These are phyloP conservation scores for Xylaria acuta DNA, from an alignment of 495 filamentous ascomycete genomes.

Conservation along the genomic window DNA sequence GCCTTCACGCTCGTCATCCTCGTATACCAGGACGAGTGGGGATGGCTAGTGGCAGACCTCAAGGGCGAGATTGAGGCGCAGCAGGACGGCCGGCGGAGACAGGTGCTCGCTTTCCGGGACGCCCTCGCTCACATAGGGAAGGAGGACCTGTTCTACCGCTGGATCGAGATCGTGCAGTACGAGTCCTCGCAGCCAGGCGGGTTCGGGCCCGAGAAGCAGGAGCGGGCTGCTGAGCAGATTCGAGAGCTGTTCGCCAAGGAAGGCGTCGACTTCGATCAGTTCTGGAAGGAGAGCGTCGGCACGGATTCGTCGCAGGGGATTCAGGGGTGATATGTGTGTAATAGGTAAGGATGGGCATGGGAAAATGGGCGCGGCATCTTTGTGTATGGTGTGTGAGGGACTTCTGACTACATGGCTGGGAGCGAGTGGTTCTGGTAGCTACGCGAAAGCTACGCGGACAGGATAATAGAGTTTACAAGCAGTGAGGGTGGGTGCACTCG, in stretches of 20 bases:
- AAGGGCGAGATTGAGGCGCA: conserved; percentile 57
- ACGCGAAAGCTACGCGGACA: not conserved
- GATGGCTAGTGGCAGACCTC: conserved; percentile 67
- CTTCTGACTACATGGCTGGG: not conserved
- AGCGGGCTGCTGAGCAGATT: conserved; percentile 67
- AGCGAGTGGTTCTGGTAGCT: not conserved
- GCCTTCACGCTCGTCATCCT: conserved; percentile 69
- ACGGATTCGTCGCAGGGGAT: conserved; percentile 50
- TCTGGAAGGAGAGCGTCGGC: conserved; percentile 75
- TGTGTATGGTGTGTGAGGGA: not conserved
- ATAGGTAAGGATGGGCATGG: not conserved
- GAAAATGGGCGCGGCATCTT: not conserved
- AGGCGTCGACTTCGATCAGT: conserved; percentile 76
- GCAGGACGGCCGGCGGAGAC: conserved; percentile 62
- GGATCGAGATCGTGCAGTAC: conserved; percentile 85
- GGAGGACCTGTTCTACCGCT: conserved; percentile 82
- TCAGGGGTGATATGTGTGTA: not conserved
- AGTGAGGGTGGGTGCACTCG: not conserved
- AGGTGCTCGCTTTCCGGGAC: conserved; percentile 75
- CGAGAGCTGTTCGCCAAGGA: conserved; percentile 70
- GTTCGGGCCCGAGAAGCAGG: conserved; percentile 72
- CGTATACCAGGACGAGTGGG: conserved; percentile 66
- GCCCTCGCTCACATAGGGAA: conserved; percentile 73
- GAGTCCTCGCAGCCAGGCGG: conserved; percentile 77
- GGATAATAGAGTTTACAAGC: not conserved